These are phyloP conservation scores for Lantana camara DNA, from an alignment of 257 asterid species.

Conservation along the genomic window DNA sequence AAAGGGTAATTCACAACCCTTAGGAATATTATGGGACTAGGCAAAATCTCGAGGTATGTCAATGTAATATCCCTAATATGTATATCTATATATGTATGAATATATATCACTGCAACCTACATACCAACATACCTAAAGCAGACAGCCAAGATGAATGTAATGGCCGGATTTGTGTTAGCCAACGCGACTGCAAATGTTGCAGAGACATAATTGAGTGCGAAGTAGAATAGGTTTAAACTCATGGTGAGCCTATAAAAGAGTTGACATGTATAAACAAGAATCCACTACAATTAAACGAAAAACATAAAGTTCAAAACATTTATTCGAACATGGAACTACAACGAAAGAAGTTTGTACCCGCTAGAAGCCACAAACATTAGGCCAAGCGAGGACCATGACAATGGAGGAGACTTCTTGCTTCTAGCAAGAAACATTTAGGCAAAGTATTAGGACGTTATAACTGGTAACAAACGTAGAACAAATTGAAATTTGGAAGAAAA, in stretches of 20 bases:
- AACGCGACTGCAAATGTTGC: slow-evolving; percentile 48
- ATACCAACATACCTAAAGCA: slow-evolving; percentile 18
- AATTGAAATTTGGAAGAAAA: neutral
- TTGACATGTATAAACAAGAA: neutral
- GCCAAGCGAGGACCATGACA: slow-evolving; percentile 17
- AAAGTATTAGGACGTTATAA: neutral
- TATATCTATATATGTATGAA: too few species aligned
- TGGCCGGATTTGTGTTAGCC: slow-evolving; percentile 29
- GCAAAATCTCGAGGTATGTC: too few species aligned
- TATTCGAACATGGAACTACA: neutral
- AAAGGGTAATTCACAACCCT: too few species aligned
- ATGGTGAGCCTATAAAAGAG: slow-evolving; percentile 40
- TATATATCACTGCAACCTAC: too few species aligned
- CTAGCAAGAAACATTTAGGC: neutral
- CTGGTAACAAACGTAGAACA: too few species aligned
- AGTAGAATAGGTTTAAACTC: slow-evolving; percentile 41
- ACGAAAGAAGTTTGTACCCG: slow-evolving; percentile 2
- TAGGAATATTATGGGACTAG: too few species aligned
- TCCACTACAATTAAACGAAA: neutral
- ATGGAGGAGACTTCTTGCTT: slow-evolving; percentile 24
- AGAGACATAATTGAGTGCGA: too few species aligned
- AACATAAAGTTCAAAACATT: neutral
- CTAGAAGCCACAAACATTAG: slow-evolving; percentile 4
- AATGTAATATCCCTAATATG: too few species aligned
- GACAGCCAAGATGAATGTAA: slow-evolving; percentile 22